phyloP scores from a whole-genome alignment of 2,329 filamentous ascomycete species.

The Emergomyces pasteurianus region DNA sequence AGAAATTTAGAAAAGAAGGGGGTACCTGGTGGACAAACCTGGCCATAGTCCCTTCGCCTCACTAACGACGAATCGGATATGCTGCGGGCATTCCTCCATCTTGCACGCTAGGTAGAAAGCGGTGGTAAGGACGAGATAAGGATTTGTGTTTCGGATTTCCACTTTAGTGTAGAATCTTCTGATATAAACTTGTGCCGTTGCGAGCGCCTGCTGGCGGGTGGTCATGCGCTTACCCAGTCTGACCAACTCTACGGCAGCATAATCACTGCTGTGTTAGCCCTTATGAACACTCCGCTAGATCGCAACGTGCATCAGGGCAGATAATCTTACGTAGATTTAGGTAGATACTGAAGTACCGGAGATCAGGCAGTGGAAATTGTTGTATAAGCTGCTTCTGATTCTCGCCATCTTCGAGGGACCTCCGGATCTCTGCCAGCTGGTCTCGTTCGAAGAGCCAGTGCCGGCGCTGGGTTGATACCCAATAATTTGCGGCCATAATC shows the following conservation, averaged over 20 bases:
- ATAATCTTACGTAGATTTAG: slow-evolving; percentile 66
- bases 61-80: slow-evolving; percentile 79
- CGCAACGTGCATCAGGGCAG: background rate
- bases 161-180: slow-evolving; percentile 87
- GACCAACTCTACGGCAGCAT: slow-evolving; percentile 50
- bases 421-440: slow-evolving; percentile 62
- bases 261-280: background rate
- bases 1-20: background rate
- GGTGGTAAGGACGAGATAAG: slow-evolving; percentile 85
- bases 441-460: slow-evolving; percentile 86
- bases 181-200: slow-evolving; percentile 88
- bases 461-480: slow-evolving; percentile 82
- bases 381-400: slow-evolving; percentile 56
- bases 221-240: slow-evolving; percentile 75
- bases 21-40: slow-evolving; percentile 31
- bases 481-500: slow-evolving; percentile 89
- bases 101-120: slow-evolving; percentile 93
- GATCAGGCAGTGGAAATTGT: slow-evolving; percentile 71
- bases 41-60: slow-evolving; percentile 82
- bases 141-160: slow-evolving; percentile 84
- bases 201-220: slow-evolving; percentile 80
- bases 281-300: background rate
- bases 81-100: slow-evolving; percentile 94
- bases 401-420: slow-evolving; percentile 66
- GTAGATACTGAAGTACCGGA: slow-evolving; percentile 75